Percentiles rank a stretch among this genome's conserved stretches.
Evolutionary conservation across 352 stramenopile genomes (phyloP).

Genomic region (Globisporangium cederbergense): DNA sequence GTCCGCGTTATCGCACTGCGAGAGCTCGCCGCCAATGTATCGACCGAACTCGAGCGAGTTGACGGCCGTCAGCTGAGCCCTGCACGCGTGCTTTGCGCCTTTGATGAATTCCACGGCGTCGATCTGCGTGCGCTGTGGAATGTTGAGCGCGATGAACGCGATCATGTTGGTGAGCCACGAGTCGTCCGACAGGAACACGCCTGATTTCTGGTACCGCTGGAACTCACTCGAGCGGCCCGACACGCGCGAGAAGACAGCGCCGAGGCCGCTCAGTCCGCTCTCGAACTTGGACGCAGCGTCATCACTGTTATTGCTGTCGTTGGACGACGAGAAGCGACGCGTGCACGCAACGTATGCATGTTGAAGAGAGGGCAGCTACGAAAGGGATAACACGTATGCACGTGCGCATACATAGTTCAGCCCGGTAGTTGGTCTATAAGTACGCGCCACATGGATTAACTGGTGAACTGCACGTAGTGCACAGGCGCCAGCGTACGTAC

Average conservation of each 20-base stretch:
- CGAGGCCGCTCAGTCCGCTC: conserved; percentile 14
- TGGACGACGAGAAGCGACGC: conserved; percentile 4
- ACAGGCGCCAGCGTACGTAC: no score
- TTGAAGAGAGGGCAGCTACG: no score
- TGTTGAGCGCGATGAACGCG: conserved; percentile 4
- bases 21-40: conserved; percentile 1
- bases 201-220: conserved; percentile 24
- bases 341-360: no score
- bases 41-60: conserved; percentile 8
- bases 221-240: conserved; percentile 24
- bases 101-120: conserved; percentile 13
- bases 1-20: not conserved
- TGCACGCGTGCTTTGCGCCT: conserved; percentile 1
- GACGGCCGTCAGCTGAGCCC: conserved; percentile 1
- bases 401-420: no score
- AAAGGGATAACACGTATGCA: no score
- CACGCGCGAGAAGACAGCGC: conserved; percentile 22
- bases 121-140: conserved; percentile 7
- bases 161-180: conserved; percentile 13
- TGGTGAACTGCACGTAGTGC: no score
- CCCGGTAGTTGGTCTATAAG: no score
- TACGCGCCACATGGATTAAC: no score
- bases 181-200: conserved; percentile 28
- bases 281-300: conserved; percentile 15
- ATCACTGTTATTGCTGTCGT: not conserved